These are phyloP conservation scores for Fusarium nurragi DNA, from an alignment of 2,329 filamentous ascomycete species.

Conservation along the genomic window DNA sequence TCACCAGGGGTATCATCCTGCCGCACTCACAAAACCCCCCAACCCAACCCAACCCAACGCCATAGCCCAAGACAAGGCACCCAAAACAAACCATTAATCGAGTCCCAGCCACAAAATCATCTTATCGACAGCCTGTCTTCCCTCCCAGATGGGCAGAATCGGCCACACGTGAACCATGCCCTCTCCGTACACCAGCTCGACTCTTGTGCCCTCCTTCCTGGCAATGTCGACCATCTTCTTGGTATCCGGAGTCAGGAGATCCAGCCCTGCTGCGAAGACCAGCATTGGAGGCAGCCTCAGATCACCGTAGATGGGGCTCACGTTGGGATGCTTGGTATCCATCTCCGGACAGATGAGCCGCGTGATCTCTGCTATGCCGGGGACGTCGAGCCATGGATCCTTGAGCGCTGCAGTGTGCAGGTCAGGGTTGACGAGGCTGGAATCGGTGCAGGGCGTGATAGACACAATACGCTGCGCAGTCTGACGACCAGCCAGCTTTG, in stretches of 20 bases:
- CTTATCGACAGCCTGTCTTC: conserved; percentile 38
- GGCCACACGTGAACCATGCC: conserved; percentile 50
- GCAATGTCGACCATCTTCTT: conserved; percentile 44
- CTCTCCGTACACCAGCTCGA: conserved; percentile 44
- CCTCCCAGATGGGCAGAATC: conserved; percentile 45
- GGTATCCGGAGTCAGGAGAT: conserved; percentile 45
- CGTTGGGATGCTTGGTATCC: conserved; percentile 39
- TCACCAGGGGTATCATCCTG: conserved; percentile 21
- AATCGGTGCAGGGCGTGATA: conserved; percentile 47
- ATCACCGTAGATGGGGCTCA: conserved; percentile 47
- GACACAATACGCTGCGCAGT: conserved; percentile 43
- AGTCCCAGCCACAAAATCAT: conserved; percentile 44
- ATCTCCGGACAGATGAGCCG: conserved; percentile 44
- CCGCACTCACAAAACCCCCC: conserved; percentile 2
- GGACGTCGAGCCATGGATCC: conserved; percentile 45
- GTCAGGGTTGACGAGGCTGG: conserved; percentile 45
- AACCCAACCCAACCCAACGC: conserved; percentile 17
- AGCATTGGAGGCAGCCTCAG: conserved; percentile 46
- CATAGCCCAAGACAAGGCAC: conserved; percentile 11
- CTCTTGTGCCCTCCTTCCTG: conserved; percentile 39
- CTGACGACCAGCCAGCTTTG: conserved; percentile 39
- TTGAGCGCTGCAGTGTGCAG: conserved; percentile 32
- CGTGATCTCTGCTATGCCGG: conserved; percentile 42
- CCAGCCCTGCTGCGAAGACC: conserved; percentile 43
- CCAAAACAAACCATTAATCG: conserved; percentile 1